phyloP scores from a whole-genome alignment of 371 early-diverging fungal species.

The Apophysomyces variabilis region DNA sequence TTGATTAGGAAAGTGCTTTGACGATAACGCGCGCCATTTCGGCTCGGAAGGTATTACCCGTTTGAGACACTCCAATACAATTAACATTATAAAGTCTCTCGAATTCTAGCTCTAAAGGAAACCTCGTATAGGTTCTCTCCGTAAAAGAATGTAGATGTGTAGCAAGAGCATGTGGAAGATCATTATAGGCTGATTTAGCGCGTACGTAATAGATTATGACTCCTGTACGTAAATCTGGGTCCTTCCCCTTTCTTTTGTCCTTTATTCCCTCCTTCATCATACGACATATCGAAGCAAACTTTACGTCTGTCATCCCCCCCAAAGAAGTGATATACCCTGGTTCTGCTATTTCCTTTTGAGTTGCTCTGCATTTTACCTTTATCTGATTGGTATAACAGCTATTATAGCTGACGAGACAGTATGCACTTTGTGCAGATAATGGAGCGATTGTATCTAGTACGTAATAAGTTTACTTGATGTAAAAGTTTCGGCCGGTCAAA shows the following conservation, averaged over 20 bases:
- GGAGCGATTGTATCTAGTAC: neutral
- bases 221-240: conserved; percentile 5
- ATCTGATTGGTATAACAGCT: conserved; percentile 5
- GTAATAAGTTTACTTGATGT: neutral
- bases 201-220: neutral
- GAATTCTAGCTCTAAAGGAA: neutral
- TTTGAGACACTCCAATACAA: neutral
- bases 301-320: neutral
- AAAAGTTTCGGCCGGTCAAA: neutral
- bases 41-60: neutral
- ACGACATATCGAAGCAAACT: neutral
- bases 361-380: neutral
- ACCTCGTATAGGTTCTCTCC: neutral
- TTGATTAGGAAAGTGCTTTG: conserved; percentile 7
- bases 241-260: conserved; percentile 1
- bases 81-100: neutral
- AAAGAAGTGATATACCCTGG: neutral
- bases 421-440: neutral
- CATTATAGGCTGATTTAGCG: neutral
- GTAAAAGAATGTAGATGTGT: neutral
- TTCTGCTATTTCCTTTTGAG: neutral
- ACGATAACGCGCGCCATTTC: conserved; percentile 7
- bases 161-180: neutral
- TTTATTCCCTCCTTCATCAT: neutral
- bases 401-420: neutral